Evolutionary conservation across 768 basidiomycete genomes (phyloP), one percentile per base, ranked within the genome.

Genomic region (Kwoniella pini): DNA sequence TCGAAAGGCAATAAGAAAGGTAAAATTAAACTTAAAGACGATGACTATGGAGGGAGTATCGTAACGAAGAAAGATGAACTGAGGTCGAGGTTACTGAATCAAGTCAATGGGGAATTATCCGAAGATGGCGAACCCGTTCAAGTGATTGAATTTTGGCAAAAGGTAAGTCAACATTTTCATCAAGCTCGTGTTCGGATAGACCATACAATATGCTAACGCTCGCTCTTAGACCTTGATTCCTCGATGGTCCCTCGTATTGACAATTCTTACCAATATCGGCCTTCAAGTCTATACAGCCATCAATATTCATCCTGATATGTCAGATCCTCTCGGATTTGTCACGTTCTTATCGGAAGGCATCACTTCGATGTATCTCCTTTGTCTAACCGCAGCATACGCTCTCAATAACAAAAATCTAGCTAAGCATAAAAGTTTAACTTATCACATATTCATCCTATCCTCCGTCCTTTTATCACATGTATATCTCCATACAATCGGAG

Each of bases 401-500:
- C 17, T 28, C 2, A 51, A 44, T n/a, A n/a, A n/a, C 24, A 22
- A 26, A 3, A 43, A 44, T 19, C 9, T 59, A 17, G 15, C 22
- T 1, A 43, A 7, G 11, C 57, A 59, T 17, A 52, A 36, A 28
- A 33, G 11, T 22, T 26, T 60, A 3, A 52, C 33, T n/a, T 22
- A 33, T 13, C 68, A 72, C 31, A 36, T 65, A 2, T 69, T 60
- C 45, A 22, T 31, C 24, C 15, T 67, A 15, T 28, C 45, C 3
- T 44, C 40, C 12, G 27, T 58, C 12, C 24, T 57, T 22, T 21
- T 60, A 11, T 17, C 62, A 4, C 51, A 63, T 28, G 36, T 28
- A 21, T 72, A 67, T 40, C 43, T 70, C 30, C 27, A 39, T 30
- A 68, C 64, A 1, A 43, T 65, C 4, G 68, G 68, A 22, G 58